Base-by-base conservation (phyloP, 2,329 filamentous ascomycete genomes). In the Magnaporthales sp. region DNA sequence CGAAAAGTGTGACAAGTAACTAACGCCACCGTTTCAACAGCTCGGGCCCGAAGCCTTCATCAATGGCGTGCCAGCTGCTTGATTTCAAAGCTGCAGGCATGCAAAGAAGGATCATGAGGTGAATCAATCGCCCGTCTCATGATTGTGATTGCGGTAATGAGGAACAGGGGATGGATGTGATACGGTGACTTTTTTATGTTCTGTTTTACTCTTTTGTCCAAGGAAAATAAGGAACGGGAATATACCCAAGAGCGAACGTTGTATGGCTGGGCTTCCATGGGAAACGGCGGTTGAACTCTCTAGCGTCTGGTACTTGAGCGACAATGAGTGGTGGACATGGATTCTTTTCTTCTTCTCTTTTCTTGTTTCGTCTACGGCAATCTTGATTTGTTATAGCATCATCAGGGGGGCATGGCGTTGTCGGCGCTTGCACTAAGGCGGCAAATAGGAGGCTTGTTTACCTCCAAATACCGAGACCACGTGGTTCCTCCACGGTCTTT, bases 11-110 rank as follows among this genome's bases (percentile, higher is more conserved):
- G 7, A 32, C n/a, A 38, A 32, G 10, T 3, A 31, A 60, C 70
- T 70, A 67, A 67, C 66, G 7, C 26, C 15, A 9, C 24, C 19
- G 56, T 64, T 65, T 65, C 65, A 65, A 26, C 65, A 66, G 51
- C 67, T 68, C 24, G 65, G 67, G 1, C 67, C 67, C n/a, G 67
- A 68, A 38, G 62, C 63, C 8, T 68, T 68, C 31, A 63, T 66
- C 22, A 64, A 64, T 32, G 62, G 62, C 9, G 22, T 26, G 13
- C 62, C 31, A 15, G n/a, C 62, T 27, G 22, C 30, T 7, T 38
- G 51, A 13, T 38, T 24, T 15, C 30, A 11, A 19, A 31, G 9
- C 27, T 22, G 54, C n/a, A n/a, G 5, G 22, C 10, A 27, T 29
- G 15, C 24, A 30, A 62, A 29, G 60, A 24, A 27, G 60, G 60